Evolutionary conservation across 2,329 filamentous ascomycete genomes (phyloP).

Genomic region (Penicillium corylophilum): DNA sequence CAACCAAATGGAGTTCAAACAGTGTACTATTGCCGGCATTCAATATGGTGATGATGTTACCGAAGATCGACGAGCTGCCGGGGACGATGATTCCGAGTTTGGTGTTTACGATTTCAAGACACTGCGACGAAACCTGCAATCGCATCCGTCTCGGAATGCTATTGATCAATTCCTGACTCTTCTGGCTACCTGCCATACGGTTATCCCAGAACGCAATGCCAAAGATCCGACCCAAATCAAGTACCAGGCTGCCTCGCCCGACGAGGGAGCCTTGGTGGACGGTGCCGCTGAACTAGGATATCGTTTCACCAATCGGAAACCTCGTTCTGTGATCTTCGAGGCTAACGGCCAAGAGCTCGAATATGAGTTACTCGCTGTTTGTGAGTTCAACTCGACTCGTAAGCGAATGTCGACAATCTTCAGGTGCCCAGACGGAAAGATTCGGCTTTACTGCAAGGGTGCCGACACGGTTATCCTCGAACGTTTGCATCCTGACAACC

Average conservation of each 20-base stretch:
- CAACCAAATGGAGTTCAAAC: conserved; percentile 98
- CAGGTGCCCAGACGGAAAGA: conserved; percentile 91
- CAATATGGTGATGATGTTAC: conserved; percentile 92
- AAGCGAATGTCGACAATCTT: conserved; percentile 99
- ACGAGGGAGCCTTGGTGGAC: conserved; percentile 94
- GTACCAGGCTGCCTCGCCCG: conserved; percentile 95
- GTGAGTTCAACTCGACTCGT: conserved; percentile 96
- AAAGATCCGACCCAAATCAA: conserved; percentile 80
- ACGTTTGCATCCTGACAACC: conserved; percentile 77
- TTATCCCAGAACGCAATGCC: conserved; percentile 86
- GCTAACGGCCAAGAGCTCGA: conserved; percentile 70
- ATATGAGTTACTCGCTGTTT: conserved; percentile 92
- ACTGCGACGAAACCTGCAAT: conserved; percentile 67
- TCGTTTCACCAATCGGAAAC: conserved; percentile 86
- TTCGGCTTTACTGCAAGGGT: conserved; percentile 91
- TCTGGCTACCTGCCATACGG: conserved; percentile 89
- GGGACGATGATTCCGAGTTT: conserved; percentile 73
- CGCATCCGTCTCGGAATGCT: conserved; percentile 57
- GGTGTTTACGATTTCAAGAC: conserved; percentile 83
- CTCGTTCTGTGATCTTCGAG: conserved; percentile 79
- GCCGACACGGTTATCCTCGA: conserved; percentile 97
- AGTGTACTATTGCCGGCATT: conserved; percentile 87
- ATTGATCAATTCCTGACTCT: conserved; percentile 85
- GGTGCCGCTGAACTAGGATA: conserved; percentile 85
- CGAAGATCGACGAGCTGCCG: conserved; percentile 79